These are phyloP conservation scores for Cornus kousa DNA, from an alignment of 148 eudicot genomes.

Conservation along the genomic window DNA sequence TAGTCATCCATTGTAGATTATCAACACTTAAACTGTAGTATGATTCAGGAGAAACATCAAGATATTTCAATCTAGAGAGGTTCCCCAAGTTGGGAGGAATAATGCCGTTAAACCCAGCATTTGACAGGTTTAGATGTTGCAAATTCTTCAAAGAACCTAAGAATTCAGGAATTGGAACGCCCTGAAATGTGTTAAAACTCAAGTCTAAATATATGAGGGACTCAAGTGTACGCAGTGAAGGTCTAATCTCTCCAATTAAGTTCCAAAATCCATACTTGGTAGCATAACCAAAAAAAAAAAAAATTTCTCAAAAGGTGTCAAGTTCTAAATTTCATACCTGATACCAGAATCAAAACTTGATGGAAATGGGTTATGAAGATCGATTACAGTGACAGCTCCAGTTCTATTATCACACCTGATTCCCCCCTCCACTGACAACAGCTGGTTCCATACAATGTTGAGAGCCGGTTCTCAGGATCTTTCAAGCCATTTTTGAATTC, in stretches of 20 bases:
- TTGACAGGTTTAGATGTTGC: slow-evolving; percentile 34
- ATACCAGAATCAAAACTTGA: background rate
- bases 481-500: slow-evolving; percentile 27
- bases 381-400: slow-evolving; percentile 15
- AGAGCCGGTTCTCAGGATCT: slow-evolving; percentile 27
- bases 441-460: slow-evolving; percentile 24
- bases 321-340: slow-evolving; percentile 25
- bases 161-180: slow-evolving; percentile 31
- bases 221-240: slow-evolving; percentile 20
- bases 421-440: slow-evolving; percentile 32
- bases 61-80: slow-evolving; percentile 31
- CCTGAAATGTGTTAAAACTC: slow-evolving; percentile 20
- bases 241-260: slow-evolving; percentile 34
- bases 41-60: slow-evolving; percentile 13
- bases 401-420: slow-evolving; percentile 16
- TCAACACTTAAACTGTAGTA: background rate
- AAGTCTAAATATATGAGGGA: slow-evolving; percentile 25
- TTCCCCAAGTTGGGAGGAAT: slow-evolving; percentile 40
- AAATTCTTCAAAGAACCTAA: slow-evolving; percentile 35
- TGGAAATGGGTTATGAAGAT: slow-evolving; percentile 30
- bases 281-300: background rate
- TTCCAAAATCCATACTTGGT: slow-evolving; percentile 23
- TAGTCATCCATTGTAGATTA: slow-evolving; percentile 38
- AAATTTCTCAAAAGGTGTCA: slow-evolving; percentile 3
- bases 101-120: slow-evolving; percentile 23